Percentiles rank a stretch among this genome's conserved stretches.
phyloP scores from a whole-genome alignment of 2,329 filamentous ascomycete species.

The Exserohilum turcica region DNA sequence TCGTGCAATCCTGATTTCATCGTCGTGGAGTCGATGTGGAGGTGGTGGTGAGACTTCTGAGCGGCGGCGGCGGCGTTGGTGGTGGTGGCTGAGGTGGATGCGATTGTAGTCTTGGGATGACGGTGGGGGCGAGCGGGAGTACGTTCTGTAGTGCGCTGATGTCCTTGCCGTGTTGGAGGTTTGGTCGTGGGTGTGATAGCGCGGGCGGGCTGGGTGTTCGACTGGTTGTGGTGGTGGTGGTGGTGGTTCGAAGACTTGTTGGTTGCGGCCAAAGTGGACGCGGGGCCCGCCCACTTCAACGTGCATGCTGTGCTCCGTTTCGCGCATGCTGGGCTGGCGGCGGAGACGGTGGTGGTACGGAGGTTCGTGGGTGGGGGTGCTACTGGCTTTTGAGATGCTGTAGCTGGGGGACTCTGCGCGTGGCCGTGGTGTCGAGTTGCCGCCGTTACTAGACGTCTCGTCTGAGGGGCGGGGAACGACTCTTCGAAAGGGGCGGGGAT shows the following conservation, averaged over 20 bases:
- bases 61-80: too few species aligned
- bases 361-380: slow-evolving; percentile 18
- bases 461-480: slow-evolving; percentile 27
- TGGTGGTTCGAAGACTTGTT: background rate
- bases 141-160: slow-evolving; percentile 18
- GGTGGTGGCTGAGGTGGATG: slow-evolving; percentile 22
- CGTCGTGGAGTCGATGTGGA: too few species aligned
- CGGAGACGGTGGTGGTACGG: too few species aligned
- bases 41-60: too few species aligned
- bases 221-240: background rate
- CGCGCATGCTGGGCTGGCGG: slow-evolving; percentile 21
- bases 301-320: slow-evolving; percentile 34
- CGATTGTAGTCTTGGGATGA: slow-evolving; percentile 28
- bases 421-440: slow-evolving; percentile 12
- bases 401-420: slow-evolving; percentile 22
- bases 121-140: slow-evolving; percentile 20
- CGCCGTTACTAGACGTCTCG: slow-evolving; percentile 21
- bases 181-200: slow-evolving; percentile 13
- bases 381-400: slow-evolving; percentile 33
- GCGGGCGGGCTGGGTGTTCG: slow-evolving; percentile 4
- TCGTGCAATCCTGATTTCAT: slow-evolving; percentile 27
- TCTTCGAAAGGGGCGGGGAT: slow-evolving; percentile 32
- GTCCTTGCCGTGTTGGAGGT: slow-evolving; percentile 8
- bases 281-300: slow-evolving; percentile 39
- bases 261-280: slow-evolving; percentile 37